Evolutionary conservation across 176 grass and related monocot genomes (phyloP).

Genomic region (Carex cristatella): DNA sequence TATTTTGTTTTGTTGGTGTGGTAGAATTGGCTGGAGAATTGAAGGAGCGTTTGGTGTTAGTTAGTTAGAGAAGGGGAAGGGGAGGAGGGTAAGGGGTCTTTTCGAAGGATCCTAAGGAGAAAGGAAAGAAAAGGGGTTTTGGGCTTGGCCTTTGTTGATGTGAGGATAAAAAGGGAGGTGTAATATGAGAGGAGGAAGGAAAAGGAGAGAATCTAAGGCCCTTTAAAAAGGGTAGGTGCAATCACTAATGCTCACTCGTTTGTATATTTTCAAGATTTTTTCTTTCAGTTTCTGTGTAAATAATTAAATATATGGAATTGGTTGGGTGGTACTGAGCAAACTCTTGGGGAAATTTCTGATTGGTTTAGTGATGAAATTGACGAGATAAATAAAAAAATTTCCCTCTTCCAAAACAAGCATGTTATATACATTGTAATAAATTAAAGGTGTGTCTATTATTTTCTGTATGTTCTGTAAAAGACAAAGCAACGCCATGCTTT

Average conservation of each 20-base stretch:
- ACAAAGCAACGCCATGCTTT: background rate
- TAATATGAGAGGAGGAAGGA: slow-evolving; percentile 22
- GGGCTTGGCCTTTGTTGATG: slow-evolving; percentile 5
- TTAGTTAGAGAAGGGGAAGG: slow-evolving; percentile 58
- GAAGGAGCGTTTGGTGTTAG: slow-evolving; percentile 49
- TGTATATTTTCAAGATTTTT: background rate
- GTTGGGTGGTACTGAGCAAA: background rate
- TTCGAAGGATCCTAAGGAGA: slow-evolving; percentile 70
- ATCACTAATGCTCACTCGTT: slow-evolving; percentile 3
- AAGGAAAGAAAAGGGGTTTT: slow-evolving; percentile 36
- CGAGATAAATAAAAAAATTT: background rate
- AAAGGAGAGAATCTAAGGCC: slow-evolving; percentile 26
- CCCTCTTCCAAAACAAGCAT: background rate
- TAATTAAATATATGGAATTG: background rate
- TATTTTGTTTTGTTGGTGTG: slow-evolving; percentile 29
- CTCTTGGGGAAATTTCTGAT: background rate
- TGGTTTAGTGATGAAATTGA: background rate
- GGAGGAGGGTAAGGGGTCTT: slow-evolving; percentile 70
- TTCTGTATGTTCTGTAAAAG: background rate
- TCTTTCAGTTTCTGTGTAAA: slow-evolving; percentile 5
- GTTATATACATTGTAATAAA: background rate
- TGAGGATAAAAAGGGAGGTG: slow-evolving; percentile 15
- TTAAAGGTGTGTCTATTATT: background rate
- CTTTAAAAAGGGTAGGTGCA: slow-evolving; percentile 23
- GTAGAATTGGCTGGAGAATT: slow-evolving; percentile 43